Base-by-base conservation (phyloP, 1,284 basidiomycete genomes). In the Stygiomarasmius scandens region DNA sequence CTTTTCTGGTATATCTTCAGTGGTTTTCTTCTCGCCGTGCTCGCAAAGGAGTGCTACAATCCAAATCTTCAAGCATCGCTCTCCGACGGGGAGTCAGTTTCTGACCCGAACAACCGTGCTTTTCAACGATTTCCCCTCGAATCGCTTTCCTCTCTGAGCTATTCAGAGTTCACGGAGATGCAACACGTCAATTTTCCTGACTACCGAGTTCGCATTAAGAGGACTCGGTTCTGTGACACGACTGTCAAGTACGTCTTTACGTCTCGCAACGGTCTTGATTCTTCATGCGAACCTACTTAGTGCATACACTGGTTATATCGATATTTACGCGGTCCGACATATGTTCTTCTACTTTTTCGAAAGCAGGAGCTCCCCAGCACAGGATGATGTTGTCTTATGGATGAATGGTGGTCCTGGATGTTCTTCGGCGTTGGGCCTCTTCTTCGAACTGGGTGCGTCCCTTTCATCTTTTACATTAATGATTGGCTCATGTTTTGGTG, bases 331-430 rank as follows among this genome's bases (percentile, higher is more conserved):
- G 49, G 83, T 83, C 29, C 81, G 85, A 58, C 84, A 86, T 61
- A 70, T 87, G 52, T 89, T 87, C 75, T 89, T 89, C 74, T 86
- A 84, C 71, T 88, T 86, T 71, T 88, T 88, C 69, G 85, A 87
- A 67, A 83, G 80, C 43, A 71, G 87, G 41, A 74, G 73, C 45
- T 72, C 84, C 46, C 86, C 86, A 1, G 73, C 74, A 19, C 75
- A 77, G 51, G 81, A 84, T 60, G 80, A 83, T 63, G 76, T 84
- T 1, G 72, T 82, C 65, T 74, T 82, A 66, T 83, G 80, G 80
- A 77, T 81, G 44, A 83, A 83, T 61, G 81, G 81, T 61, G 81
- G 77, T 16, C 52, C 52, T 41, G 16, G 64, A 23, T 19, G 9
- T n/a, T 24, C 10, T 34, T 48, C 48, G 25, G 48, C 50, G 36